Base-by-base conservation (phyloP, 805 yeast species). In the Candida dajiaensis region DNA sequence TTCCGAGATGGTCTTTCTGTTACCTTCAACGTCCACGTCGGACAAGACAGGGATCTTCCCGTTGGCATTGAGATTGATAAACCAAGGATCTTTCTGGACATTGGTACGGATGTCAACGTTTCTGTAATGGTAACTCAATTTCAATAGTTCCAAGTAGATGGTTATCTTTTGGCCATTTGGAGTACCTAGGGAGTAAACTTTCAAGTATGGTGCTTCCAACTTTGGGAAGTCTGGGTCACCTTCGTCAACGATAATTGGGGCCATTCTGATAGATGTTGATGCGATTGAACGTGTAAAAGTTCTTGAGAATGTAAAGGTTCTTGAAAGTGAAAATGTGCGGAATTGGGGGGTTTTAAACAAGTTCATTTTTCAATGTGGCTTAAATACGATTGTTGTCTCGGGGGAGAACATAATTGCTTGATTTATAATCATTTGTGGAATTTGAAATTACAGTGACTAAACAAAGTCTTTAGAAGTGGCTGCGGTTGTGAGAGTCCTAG, bases 21-120 rank as follows among this genome's bases (percentile, higher is more conserved):
- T 62, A 4, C 80, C 81, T 6, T 72, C 44, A 5, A 56, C 48
- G 39, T 62, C 57, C 31, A 58, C 65, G 41, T 69, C 72, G 33
- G 59, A 67, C 31, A 83, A 61, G 0, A 80, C 71, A 23, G 89
- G 88, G 43, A 83, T 76, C 54, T 80, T 67, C 6, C 88, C 86
- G 54, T 81, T 80, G 18, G 83, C 81, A 59, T 81, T 79, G 56
- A 78, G 61, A 45, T 74, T 67, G 42, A 78, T 58, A 52, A 68
- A 82, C 81, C 83, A 77, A 7, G 70, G 76, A 51, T 76, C 74
- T 57, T 81, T 80, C 48, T 79, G 82, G 37, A 62, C 77, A 38
- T 65, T 63, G 21, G 61, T 66, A 1, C 46, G 3, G 38, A 81
- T 57, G 50, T 76, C 76, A 44, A 82, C 58, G 5, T 52, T 50